phyloP scores from a whole-genome alignment of 257 asterid genomes.

The Ocimum tenuiflorum region DNA sequence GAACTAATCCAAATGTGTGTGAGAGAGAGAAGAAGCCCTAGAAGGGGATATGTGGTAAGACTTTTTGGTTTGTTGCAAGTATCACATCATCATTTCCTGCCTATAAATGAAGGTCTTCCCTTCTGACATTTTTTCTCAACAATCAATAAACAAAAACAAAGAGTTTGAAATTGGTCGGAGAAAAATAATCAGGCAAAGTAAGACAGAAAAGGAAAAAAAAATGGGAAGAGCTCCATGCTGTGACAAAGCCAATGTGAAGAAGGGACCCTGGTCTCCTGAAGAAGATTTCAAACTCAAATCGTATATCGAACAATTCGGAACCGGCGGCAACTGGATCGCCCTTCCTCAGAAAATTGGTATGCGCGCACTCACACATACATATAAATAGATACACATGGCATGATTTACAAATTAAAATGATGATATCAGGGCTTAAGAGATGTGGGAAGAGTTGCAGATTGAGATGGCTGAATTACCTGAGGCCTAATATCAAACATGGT shows the following conservation, averaged over 20 bases:
- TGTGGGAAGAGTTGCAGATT: too few relatives aligned
- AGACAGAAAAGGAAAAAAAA: slow-evolving; percentile 22
- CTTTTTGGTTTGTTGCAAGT: slow-evolving; percentile 39
- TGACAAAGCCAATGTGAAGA: too few relatives aligned
- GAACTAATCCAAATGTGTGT: slow-evolving; percentile 53
- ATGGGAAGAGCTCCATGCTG: too few relatives aligned
- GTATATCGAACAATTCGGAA: slow-evolving; percentile 59
- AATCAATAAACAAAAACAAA: slow-evolving; percentile 10
- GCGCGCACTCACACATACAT: too few relatives aligned
- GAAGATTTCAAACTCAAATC: slow-evolving; percentile 85
- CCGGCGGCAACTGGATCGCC: too few relatives aligned
- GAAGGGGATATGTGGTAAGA: slow-evolving; percentile 27
- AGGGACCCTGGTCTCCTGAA: too few relatives aligned
- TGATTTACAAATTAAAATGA: background rate
- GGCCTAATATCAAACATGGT: slow-evolving; percentile 89
- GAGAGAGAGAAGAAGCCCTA: too few relatives aligned
- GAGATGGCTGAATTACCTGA: too few relatives aligned
- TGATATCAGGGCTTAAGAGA: slow-evolving; percentile 48
- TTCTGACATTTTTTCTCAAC: slow-evolving; percentile 34
- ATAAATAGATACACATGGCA: too few relatives aligned
- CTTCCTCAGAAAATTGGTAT: slow-evolving; percentile 89
- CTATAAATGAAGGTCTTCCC: slow-evolving; percentile 68
- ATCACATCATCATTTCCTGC: slow-evolving; percentile 46
- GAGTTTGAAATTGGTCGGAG: background rate
- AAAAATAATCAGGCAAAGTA: too few relatives aligned